Percentiles rank a stretch among this genome's conserved stretches.
phyloP scores from a whole-genome alignment of 2,329 filamentous ascomycete species.

The Phoma sp. region DNA sequence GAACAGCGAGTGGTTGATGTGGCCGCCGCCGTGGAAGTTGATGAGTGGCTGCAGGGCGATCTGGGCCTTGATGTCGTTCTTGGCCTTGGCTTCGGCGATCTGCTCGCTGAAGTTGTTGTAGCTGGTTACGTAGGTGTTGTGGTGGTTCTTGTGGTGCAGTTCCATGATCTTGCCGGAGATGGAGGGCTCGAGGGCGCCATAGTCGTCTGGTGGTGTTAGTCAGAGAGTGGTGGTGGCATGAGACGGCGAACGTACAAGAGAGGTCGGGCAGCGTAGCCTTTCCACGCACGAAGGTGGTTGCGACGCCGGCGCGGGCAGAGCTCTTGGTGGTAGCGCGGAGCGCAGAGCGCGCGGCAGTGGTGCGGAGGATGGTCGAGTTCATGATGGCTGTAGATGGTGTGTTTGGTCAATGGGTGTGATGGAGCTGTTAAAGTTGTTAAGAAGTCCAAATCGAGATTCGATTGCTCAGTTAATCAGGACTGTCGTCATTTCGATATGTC shows the following conservation, averaged over 20 bases:
- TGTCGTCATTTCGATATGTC: constrained; percentile 36
- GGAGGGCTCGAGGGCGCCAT: constrained; percentile 85
- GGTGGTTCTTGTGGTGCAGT: constrained; percentile 92
- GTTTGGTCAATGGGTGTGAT: background rate
- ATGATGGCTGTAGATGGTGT: constrained; percentile 58
- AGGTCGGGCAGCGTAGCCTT: constrained; percentile 96
- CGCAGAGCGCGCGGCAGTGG: constrained; percentile 72
- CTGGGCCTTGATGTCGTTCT: constrained; percentile 61
- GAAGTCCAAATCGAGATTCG: constrained; percentile 13
- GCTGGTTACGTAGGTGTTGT: constrained; percentile 90
- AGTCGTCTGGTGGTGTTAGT: constrained; percentile 73
- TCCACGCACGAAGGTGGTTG: constrained; percentile 78
- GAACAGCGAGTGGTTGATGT: constrained; percentile 72
- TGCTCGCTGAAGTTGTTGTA: constrained; percentile 83
- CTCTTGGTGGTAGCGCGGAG: constrained; percentile 71
- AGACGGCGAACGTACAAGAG: constrained; percentile 62
- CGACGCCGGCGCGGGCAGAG: constrained; percentile 66
- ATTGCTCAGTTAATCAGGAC: constrained; percentile 14
- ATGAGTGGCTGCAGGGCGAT: constrained; percentile 64
- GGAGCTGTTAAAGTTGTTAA: constrained; percentile 16
- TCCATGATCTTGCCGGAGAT: constrained; percentile 95
- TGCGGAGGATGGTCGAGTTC: constrained; percentile 78
- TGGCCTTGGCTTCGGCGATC: constrained; percentile 63
- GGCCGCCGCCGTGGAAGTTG: constrained; percentile 72
- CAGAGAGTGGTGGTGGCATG: constrained; percentile 2